phyloP scores from a whole-genome alignment of 176 grass and related monocot genomes.

The Cenchrus americanus region DNA sequence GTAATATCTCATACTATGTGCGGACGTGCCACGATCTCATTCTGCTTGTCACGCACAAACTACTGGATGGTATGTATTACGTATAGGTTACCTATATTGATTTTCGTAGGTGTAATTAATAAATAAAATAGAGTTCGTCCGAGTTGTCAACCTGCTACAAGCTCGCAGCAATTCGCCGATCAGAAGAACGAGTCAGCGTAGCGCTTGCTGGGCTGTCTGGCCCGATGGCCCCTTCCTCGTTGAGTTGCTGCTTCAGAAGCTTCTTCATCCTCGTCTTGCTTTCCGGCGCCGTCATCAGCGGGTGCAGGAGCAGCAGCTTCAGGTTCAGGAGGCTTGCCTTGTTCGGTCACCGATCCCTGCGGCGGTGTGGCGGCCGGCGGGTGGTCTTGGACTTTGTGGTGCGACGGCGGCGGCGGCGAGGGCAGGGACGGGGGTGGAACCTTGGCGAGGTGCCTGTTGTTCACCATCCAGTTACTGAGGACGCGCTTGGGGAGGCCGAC shows the following conservation, averaged over 20 bases:
- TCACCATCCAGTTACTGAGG: slow-evolving; percentile 72
- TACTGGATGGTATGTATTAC: background rate
- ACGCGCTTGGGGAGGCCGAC: slow-evolving; percentile 58
- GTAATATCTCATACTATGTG: too few relatives aligned
- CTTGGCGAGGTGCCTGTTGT: slow-evolving; percentile 64
- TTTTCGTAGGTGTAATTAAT: too few relatives aligned
- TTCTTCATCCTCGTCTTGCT: background rate
- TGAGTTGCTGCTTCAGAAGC: background rate
- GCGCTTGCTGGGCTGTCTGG: background rate
- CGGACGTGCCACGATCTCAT: background rate
- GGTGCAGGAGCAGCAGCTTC: background rate
- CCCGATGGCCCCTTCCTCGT: background rate
- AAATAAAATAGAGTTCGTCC: background rate
- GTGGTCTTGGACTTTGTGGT: background rate
- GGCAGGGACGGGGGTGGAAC: background rate
- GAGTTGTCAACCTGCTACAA: background rate
- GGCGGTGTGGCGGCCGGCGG: background rate
- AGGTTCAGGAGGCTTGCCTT: background rate
- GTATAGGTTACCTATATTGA: background rate
- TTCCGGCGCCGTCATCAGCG: background rate
- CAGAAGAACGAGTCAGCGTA: background rate
- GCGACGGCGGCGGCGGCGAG: background rate
- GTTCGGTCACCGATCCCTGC: background rate
- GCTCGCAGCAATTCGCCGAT: background rate
- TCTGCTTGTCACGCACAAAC: background rate